Evolutionary conservation across 2,329 filamentous ascomycete species (phyloP), one percentile per base, ranked within the genome.

Genomic region (Seiridium unicorne): DNA sequence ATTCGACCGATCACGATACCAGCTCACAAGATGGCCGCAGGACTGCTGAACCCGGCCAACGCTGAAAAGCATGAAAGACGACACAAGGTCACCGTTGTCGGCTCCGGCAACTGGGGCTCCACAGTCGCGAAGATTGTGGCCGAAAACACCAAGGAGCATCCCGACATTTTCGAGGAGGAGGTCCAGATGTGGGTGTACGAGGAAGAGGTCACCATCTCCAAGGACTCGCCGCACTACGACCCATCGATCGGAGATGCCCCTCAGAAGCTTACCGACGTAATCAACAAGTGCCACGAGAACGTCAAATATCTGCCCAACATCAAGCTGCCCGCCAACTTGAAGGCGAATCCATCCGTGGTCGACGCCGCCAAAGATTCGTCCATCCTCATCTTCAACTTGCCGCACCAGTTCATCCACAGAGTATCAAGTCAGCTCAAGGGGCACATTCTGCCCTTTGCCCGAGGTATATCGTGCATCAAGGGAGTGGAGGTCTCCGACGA

Each of bases 111-210:
- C 77, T 99, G 95, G 93, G 95, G 95, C 69, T 97, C 93, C 62
- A 96, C 95, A 61, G 97, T 99, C 77, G 89, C 93, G 74, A 99
- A 99, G 79, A 96, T 99, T 63, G 86, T 97, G 57, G 93, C 93
- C 68, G 94, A 99, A 77, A 99, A 96, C 79, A 90, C 92, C 44
- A 86, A 84, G 63, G 87, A 84, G 65, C 83, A 97, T 77, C 83
- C 88, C 8, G 84, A 92, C 36, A 73, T 97, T 49, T 99, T 98
- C 73, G 91, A 98, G 71, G 81, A 89, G 73, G 82, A 92, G 63
- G 93, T 99, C 57, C 92, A 96, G 77, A 98, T 99, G 95, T 99
- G 95, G 95, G 96, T 99, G 71, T 97, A 88, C 73, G 95, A 99
- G 77, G 95, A 99, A 76, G 86, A 96, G 32, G 88, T 97, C 64